Base-by-base conservation (phyloP, 1,284 basidiomycete species). In the Ustilago cynodontis region DNA sequence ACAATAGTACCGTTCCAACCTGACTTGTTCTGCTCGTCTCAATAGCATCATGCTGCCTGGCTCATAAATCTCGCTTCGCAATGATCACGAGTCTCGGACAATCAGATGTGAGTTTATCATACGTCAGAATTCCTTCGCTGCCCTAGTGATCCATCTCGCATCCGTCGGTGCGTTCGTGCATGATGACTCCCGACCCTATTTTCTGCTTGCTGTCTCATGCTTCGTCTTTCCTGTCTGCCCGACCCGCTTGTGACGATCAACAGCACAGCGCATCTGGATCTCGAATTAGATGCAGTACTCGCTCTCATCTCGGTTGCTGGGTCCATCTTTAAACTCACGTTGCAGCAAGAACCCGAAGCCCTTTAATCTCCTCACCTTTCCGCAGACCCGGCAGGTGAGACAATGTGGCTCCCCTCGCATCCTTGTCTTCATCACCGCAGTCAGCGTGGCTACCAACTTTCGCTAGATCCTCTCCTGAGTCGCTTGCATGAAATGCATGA, bases 261-360 rank as follows among this genome's bases (percentile, higher is more conserved):
- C 8, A 3, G 35, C 29, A 16, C 33, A 22, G 13, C 28, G 18
- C 50, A 59, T 22, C 45, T 61, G 37, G 65, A 56, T 68, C 49
- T 41, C 8, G n/a, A n/a, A n/a, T n/a, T 20, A 6, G 28, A 28
- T 47, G 18, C 39, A 24, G 31, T 35, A 20, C 51, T 57, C 57
- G 58, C 22, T 9, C 28, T 28, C 59, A 26, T 47, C 37, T 67
- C 58, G 59, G 49, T 28, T 61, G 35, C 24, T 28, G 39, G 28
- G 31, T 67, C 47, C 59, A 61, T 1, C 22, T 63, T 63, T 68
- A 68, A 53, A 57, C 59, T 68, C 65, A 62, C 50, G n/a, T 26
- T 68, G 65, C 59, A 68, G 39, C 50, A 52, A 41, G 18, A 49
- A 39, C 22, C 52, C 57, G 53, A 52, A 45, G 29, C 39, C 49